Conservation (phyloP, 2,329 filamentous ascomycete genomes). For the Botrytis hyacinthi region DNA sequence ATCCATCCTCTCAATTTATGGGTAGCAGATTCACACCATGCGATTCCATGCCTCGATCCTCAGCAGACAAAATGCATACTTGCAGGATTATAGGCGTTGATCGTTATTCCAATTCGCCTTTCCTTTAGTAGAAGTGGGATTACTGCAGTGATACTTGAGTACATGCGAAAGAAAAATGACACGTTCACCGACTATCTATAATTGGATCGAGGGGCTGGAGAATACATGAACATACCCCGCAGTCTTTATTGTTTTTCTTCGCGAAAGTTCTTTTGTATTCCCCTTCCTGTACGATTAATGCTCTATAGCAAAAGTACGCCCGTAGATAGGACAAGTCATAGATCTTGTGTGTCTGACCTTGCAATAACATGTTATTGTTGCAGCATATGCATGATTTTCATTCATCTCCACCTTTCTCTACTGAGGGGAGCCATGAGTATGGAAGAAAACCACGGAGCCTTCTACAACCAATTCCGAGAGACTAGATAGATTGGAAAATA, state of each 20-base stretch:
- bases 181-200: conserved; percentile 18
- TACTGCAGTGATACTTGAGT: neutral
- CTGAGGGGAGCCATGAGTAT: neutral
- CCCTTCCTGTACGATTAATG: neutral
- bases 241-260: conserved; percentile 17
- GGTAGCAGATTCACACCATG: neutral
- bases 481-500: neutral
- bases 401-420: neutral
- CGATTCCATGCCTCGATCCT: conserved; percentile 4
- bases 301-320: neutral
- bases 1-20: neutral
- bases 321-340: neutral
- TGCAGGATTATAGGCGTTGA: neutral
- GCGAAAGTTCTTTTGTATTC: conserved; percentile 11
- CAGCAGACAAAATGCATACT: neutral
- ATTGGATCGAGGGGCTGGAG: conserved; percentile 13
- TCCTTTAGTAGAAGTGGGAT: neutral
- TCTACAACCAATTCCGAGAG: neutral
- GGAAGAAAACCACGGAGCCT: neutral
- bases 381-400: neutral
- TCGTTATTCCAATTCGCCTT: neutral
- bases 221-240: conserved; percentile 21
- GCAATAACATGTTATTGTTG: neutral
- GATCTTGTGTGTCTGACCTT: neutral
- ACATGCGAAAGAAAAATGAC: conserved; percentile 6